Base-by-base conservation (phyloP, 345 rosid species). In the Kernera saxatilis region DNA sequence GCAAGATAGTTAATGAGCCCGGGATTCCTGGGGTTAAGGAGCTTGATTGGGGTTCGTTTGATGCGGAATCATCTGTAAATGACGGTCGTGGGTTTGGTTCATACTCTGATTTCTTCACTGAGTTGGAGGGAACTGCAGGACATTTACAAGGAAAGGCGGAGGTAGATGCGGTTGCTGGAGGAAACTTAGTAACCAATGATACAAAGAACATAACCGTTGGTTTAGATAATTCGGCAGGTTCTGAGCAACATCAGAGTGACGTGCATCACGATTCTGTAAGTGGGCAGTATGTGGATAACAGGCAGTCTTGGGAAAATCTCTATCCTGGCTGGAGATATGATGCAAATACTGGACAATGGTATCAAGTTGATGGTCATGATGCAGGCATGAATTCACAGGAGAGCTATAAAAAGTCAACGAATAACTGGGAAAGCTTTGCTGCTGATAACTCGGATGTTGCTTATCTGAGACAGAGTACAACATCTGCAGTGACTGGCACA, bases 311-410 rank as follows among this genome's bases (percentile, higher is more conserved):
- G 96, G 98, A 92, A 74, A 80, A 77, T 77, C 50, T 78, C 71
- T 95, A 90, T 81, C 97, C 99, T 0, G 99, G 99, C 13, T 95
- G 99, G 99, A 81, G 76, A 70, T 84, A 70, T 73, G 97, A 95
- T 75, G 76, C 75, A 36, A 87, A 59, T 69, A 80, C 90, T 29
- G 94, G 88, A 67, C 92, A 84, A 61, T 95, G 99, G 97, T 90
- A 85, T 81, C 91, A 86, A 67, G 79, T 84, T 77, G 90, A 80
- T 70, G 75, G 78, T 57, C 80, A 64, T 41, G 82, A 79, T 50
- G 59, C 77, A 12, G 62, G 54, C 27, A 11, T 41, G 22, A 69
- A 17, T 69, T 45, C 73, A 33, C 86, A 82, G 66, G 90, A 61
- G 55, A 78, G 74, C 64, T 70, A 50, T 53, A 71, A 11, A 26